Evolutionary conservation across 352 stramenopile species (phyloP).

Genomic region (Ophiocytium majus): DNA sequence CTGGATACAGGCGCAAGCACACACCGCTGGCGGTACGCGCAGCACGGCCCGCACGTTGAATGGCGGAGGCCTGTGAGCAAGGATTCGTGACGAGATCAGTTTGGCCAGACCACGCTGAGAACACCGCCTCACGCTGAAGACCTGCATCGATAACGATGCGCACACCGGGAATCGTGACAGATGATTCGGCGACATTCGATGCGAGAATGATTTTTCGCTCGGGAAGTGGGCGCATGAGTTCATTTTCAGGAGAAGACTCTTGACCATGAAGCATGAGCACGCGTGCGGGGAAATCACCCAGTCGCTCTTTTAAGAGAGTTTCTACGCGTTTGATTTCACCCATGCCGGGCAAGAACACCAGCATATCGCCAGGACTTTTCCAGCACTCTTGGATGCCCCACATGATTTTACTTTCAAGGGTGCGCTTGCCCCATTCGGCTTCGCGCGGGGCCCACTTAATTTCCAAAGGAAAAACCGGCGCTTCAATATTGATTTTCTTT

Average conservation of each 20-base stretch:
- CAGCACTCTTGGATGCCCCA: background rate
- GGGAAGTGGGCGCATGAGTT: background rate
- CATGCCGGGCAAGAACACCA: background rate
- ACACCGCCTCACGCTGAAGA: background rate
- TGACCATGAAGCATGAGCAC: background rate
- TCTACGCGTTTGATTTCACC: background rate
- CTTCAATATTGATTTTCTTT: constrained; percentile 5
- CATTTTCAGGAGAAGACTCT: no score
- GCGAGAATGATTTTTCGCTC: constrained; percentile 72
- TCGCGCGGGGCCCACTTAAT: background rate
- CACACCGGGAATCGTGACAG: constrained; percentile 81
- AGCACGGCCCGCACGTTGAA: constrained; percentile 84
- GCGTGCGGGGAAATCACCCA: background rate
- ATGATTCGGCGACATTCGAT: constrained; percentile 84
- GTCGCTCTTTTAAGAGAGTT: constrained; percentile 10
- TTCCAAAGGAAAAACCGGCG: background rate
- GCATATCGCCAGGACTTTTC: background rate
- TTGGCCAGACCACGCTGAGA: background rate
- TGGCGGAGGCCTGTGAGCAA: constrained; percentile 61
- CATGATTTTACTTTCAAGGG: constrained; percentile 3
- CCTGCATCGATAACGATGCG: constrained; percentile 66
- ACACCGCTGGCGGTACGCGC: constrained; percentile 85
- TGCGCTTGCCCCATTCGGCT: background rate
- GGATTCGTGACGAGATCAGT: background rate
- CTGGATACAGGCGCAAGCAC: constrained; percentile 76